phyloP scores from a whole-genome alignment of 2,329 filamentous ascomycete genomes.

The Apiospora aurea region DNA sequence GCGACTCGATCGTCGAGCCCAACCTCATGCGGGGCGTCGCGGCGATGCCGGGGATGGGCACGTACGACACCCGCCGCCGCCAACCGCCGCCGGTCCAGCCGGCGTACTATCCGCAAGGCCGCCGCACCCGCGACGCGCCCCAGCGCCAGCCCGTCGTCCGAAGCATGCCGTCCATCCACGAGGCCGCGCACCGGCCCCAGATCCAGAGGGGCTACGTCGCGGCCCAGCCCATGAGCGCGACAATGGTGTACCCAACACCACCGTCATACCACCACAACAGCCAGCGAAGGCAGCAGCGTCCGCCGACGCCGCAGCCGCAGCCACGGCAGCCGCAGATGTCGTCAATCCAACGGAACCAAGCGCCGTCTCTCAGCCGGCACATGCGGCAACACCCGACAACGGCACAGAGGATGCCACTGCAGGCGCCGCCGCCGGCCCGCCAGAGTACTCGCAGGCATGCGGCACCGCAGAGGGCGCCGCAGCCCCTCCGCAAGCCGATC shows the following conservation, averaged over 20 bases:
- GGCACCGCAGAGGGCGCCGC: slow-evolving; percentile 14
- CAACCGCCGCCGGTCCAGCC: slow-evolving; percentile 11
- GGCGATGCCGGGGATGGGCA: slow-evolving; percentile 34
- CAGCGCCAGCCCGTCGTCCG: not conserved
- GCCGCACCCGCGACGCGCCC: not conserved
- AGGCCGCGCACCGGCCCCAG: not conserved
- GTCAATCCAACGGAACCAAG: not conserved
- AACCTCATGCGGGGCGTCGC: slow-evolving; percentile 27
- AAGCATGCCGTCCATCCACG: not conserved
- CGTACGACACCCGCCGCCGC: slow-evolving; percentile 29
- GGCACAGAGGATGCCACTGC: not conserved
- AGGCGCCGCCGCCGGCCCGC: not conserved
- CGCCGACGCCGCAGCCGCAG: not conserved
- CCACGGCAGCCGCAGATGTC: not conserved
- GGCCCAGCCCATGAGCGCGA: slow-evolving; percentile 22
- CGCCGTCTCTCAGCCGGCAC: not conserved
- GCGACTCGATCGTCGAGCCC: slow-evolving; percentile 35
- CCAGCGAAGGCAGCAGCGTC: not conserved
- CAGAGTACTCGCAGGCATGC: not conserved
- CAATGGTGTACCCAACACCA: not conserved
- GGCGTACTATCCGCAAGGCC: not conserved
- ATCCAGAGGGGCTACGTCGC: not conserved
- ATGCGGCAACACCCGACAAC: not conserved
- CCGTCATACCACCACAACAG: not conserved
- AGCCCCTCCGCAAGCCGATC: slow-evolving; percentile 7